Base-by-base conservation (phyloP, 768 basidiomycete genomes). In the Tulasnella sp. region DNA sequence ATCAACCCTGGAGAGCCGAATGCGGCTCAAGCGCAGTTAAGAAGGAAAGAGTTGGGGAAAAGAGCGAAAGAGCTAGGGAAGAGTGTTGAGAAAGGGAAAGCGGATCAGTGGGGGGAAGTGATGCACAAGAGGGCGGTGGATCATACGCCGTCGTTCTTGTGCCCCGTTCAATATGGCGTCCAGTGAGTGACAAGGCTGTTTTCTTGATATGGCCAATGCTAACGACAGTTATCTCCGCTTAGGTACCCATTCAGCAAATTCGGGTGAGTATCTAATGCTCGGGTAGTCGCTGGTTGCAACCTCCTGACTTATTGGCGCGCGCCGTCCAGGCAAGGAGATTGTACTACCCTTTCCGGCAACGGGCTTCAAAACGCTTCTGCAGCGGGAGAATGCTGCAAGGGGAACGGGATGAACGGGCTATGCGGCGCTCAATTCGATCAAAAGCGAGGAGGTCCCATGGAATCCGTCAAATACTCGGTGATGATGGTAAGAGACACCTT, bases 21-120 rank as follows among this genome's bases (percentile, higher is more conserved):
- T 37, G 23, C 74, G 48, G 48, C 48, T 1, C 16, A 48, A 48
- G 48, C 48, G 48, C 18, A 48, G 18, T 15, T 48, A 16, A 48
- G 48, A 16, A 48, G 48, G 20, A 5, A 15, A 23, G 18, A 48
- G 48, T 20, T 23, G 1, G 48, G 11, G 16, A 48, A 48, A 16
- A 23, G 48, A 48, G 48, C 48, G 20, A 48, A 48, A 20, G 48
- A 48, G 15, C 20, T 48, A 23, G 48, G 48, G 15, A 48, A 48
- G 48, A 7, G 10, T 6, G 48, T 48, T 16, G 48, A 48, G 18
- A 48, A 20, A 6, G 48, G 48, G 16, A 48, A 48, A 23, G 48
- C 46, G 26, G 75, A 76, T 32, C 79, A 73, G 16, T 80, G 78
- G 78, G 61, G 67, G 70, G 74, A 29, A 29, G 32, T 80, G 44